phyloP scores from a whole-genome alignment of 2,329 filamentous ascomycete species.

The Cylindrodendrum hubeiense region DNA sequence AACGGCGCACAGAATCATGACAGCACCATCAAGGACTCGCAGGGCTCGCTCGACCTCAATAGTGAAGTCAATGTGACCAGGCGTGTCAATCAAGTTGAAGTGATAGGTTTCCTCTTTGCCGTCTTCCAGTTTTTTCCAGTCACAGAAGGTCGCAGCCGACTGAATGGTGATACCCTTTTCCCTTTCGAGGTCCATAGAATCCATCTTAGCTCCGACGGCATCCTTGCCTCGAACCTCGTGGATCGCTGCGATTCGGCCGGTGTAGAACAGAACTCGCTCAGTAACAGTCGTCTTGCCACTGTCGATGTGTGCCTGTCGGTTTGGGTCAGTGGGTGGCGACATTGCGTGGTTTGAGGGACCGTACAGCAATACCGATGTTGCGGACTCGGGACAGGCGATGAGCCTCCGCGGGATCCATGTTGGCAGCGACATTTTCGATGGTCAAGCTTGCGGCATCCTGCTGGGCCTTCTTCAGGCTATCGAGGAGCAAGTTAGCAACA shows the following conservation, averaged over 20 bases:
- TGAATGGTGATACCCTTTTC: constrained; percentile 99
- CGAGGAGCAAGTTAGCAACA: constrained; percentile 27
- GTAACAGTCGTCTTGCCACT: constrained; percentile 98
- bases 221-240: constrained; percentile 97
- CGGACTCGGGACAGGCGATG: constrained; percentile 83
- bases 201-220: constrained; percentile 98
- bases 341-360: constrained; percentile 11
- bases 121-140: constrained; percentile 91
- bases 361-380: constrained; percentile 97
- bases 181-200: constrained; percentile 98
- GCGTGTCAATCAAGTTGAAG: constrained; percentile 98
- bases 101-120: constrained; percentile 93
- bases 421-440: constrained; percentile 76
- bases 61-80: constrained; percentile 98
- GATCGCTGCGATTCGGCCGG: constrained; percentile 94
- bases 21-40: constrained; percentile 93
- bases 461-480: constrained; percentile 64
- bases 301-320: constrained; percentile 88
- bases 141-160: constrained; percentile 96
- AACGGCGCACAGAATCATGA: constrained; percentile 98
- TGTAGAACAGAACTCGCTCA: constrained; percentile 98
- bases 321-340: constrained; percentile 29
- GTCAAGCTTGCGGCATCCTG: constrained; percentile 65
- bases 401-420: constrained; percentile 84
- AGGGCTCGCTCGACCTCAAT: constrained; percentile 98